Base-by-base conservation (phyloP, 805 yeast species). In the Cyberlindnera maritima region DNA sequence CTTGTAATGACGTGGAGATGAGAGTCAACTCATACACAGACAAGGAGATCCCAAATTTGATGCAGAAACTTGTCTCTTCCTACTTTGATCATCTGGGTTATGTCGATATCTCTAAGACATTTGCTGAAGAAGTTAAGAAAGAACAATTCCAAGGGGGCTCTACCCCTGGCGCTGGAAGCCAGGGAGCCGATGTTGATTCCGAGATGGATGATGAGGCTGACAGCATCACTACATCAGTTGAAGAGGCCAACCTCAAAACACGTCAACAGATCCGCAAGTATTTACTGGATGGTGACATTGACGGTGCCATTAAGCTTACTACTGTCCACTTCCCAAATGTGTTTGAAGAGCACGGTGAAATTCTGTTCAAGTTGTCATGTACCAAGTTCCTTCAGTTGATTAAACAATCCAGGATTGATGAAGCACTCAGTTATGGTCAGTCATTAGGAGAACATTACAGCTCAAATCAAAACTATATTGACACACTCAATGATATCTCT, bases 1-100 rank as follows among this genome's bases (percentile, higher is more conserved):
- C 38, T 26, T 52, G 56, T 2, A 21, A 2, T 18, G 39, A 39
- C 17, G 17, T 39, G 29, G 47, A 43, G 2, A 17, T 21, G 21
- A 47, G 46, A 26, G 21, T 38, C 29, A 59, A 46, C 33, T 33
- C 29, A 6, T 36, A 39, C 17, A 47, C 53, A 0, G 55, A 53
- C 41, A 47, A 47, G 36, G 63, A 62, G 26, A 48, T 62, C 4
- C 59, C 62, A 14, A 46, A 39, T 12, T 42, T 65, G 9, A 58
- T 72, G 40, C 65, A 66, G 36, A 54, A 63, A 19, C 62, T 75
- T 35, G 68, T 76, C 4, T 52, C 68, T n/a, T 64, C 72, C 13
- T 83, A 81, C 58, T 72, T 84, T 33, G 69, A 73, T n/a, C 79
- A 81, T 56, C 72, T 74, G 44, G 89, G 89, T 3, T 76, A 72